Evolutionary conservation across 495 filamentous ascomycete genomes (phyloP), one percentile per base, ranked within the genome.

Genomic region (Penicillium dipodomyicola): DNA sequence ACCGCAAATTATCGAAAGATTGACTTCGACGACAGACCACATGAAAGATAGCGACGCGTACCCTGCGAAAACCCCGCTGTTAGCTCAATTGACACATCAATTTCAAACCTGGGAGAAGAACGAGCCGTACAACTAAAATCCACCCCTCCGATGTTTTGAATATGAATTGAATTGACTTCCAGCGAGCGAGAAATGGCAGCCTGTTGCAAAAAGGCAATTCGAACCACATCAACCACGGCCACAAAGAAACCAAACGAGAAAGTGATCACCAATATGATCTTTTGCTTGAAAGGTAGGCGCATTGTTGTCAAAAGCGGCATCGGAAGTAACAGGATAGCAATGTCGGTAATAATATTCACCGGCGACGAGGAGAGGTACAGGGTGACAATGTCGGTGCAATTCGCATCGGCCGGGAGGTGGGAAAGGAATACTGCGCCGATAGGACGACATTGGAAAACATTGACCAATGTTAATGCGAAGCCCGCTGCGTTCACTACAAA

Each of bases 1-100:
- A 46, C 85, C 92, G 56, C 89, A 94, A 41, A 92, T 87, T 53
- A 96, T 89, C 8, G 91, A 91, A 8, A 91, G 78, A 62, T 96
- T 92, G 69, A 96, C 90, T 69, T 96, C 92, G 57, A 97, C 82
- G 9, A 86, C 89, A 17, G 88, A 92, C 92, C 91, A 97, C 87
- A 96, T 91, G 67, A 95, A 89, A 0, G 90, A 88, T 2, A 90
- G 69, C 4, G 91, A 89, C 4, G 87, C 91, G 69, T 91, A 89
- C 87, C 84, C 87, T 67, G 32, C 0, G 22, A 45, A 45, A 52
- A 17, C 2, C n/a, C 20, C 11, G 9, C 10, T 30, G 27, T 44
- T 25, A 48, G 23, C 27, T 22, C 12, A 42, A 43, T 59, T 60
- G 22, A 25, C 35, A 10, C 12, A 8, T 19, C 5, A 39, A 6